phyloP scores from a whole-genome alignment of 176 grass and related monocot genomes.

The Zea luxurians region DNA sequence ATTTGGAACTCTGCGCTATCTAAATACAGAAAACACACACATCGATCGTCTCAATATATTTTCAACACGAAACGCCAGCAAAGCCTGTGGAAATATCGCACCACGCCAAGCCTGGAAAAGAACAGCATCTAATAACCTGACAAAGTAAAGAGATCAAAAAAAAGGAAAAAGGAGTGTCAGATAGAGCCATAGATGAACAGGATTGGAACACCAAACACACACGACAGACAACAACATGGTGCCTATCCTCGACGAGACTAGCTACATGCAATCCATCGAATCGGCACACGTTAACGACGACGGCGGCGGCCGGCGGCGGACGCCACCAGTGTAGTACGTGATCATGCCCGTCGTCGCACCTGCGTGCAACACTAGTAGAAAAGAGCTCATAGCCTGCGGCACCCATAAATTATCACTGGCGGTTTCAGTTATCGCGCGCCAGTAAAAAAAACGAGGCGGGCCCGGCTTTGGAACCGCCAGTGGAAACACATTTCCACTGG shows the following conservation, averaged over 20 bases:
- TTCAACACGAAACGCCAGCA: not conserved
- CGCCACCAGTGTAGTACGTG: not conserved
- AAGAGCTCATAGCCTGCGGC: too few relatives aligned
- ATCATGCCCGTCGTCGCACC: too few relatives aligned
- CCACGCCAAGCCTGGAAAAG: not conserved
- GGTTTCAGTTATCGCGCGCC: too few relatives aligned
- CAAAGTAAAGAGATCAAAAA: not conserved
- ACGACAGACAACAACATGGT: constrained; percentile 35
- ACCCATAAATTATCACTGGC: too few relatives aligned
- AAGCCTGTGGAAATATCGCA: not conserved
- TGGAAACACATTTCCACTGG: too few relatives aligned
- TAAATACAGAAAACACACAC: not conserved
- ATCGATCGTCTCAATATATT: not conserved
- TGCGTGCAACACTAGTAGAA: too few relatives aligned
- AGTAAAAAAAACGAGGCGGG: too few relatives aligned
- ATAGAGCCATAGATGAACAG: not conserved
- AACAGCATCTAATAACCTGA: not conserved
- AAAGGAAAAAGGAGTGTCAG: not conserved
- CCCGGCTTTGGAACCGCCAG: too few relatives aligned
- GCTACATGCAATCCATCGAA: not conserved
- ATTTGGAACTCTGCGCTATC: not conserved
- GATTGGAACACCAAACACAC: not conserved
- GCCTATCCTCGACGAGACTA: constrained; percentile 24
- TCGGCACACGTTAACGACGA: too few relatives aligned
- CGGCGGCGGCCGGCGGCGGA: too few relatives aligned